phyloP scores from a whole-genome alignment of 1,284 basidiomycete species.

The Leccinum huronense region DNA sequence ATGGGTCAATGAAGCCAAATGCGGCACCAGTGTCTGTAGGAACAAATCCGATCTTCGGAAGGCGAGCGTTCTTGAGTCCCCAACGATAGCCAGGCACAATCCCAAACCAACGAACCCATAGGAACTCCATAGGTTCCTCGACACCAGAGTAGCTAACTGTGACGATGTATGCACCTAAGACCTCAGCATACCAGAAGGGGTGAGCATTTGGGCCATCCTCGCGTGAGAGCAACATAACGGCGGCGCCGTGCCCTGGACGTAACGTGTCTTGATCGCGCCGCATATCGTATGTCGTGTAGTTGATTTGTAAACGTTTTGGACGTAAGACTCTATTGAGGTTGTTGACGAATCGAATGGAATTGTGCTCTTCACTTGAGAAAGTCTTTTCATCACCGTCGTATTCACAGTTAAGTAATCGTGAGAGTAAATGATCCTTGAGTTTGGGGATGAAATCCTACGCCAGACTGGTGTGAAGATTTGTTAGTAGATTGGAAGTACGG shows the following conservation, averaged over 20 bases:
- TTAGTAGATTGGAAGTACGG: slow-evolving; percentile 3
- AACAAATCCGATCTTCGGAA: slow-evolving; percentile 16
- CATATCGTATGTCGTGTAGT: neutral
- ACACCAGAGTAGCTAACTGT: neutral
- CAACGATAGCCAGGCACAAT: slow-evolving; percentile 3
- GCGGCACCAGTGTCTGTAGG: neutral
- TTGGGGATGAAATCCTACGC: slow-evolving; percentile 18
- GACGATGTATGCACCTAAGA: slow-evolving; percentile 10
- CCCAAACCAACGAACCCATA: no score
- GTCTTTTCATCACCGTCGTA: neutral
- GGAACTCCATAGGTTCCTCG: slow-evolving; percentile 1
- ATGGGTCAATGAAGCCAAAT: slow-evolving; percentile 18
- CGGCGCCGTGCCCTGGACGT: slow-evolving; percentile 3
- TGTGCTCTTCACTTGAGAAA: slow-evolving; percentile 1
- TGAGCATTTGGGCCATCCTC: slow-evolving; percentile 11
- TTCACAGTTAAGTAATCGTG: neutral
- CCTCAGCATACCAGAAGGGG: slow-evolving; percentile 23
- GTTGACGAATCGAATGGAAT: neutral
- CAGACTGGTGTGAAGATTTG: no score
- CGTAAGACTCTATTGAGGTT: slow-evolving; percentile 2
- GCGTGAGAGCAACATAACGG: slow-evolving; percentile 12
- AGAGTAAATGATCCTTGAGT: slow-evolving; percentile 23
- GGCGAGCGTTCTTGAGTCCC: slow-evolving; percentile 9
- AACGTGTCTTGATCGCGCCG: slow-evolving; percentile 19
- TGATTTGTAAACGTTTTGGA: slow-evolving; percentile 7